Evolutionary conservation across 768 basidiomycete species (phyloP).

Genomic region (Podaxis pistillaris): DNA sequence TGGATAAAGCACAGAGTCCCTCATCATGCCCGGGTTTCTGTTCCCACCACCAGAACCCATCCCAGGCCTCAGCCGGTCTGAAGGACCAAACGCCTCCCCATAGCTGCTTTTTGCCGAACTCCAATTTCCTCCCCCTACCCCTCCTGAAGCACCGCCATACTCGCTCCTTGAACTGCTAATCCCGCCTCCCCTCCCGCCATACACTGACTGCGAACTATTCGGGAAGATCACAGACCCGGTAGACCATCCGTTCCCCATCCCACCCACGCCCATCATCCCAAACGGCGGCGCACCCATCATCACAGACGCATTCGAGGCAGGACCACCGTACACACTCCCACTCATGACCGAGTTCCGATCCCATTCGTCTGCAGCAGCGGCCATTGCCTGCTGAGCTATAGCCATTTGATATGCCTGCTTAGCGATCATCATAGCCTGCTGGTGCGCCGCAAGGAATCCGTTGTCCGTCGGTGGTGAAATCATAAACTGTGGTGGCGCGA

Average conservation of each 20-base stretch:
- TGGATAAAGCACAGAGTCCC: slow-evolving; percentile 43
- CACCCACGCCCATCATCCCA: slow-evolving; percentile 31
- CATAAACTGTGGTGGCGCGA: slow-evolving; percentile 44
- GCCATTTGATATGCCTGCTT: slow-evolving; percentile 91
- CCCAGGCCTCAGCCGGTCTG: slow-evolving; percentile 11
- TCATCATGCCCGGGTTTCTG: slow-evolving; percentile 19
- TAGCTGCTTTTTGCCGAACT: slow-evolving; percentile 65
- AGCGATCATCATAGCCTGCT: slow-evolving; percentile 83
- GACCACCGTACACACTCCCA: slow-evolving; percentile 48
- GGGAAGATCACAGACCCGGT: slow-evolving; percentile 52
- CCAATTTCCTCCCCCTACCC: slow-evolving; percentile 46
- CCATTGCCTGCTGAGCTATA: slow-evolving; percentile 88
- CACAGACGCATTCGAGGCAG: slow-evolving; percentile 17
- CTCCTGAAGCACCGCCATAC: slow-evolving; percentile 49
- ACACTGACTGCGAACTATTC: slow-evolving; percentile 50
- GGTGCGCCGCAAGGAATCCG: slow-evolving; percentile 68
- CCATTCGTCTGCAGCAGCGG: slow-evolving; percentile 88
- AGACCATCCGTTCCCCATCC: slow-evolving; percentile 43
- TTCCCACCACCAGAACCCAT: neutral
- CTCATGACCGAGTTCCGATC: slow-evolving; percentile 70
- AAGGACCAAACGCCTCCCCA: slow-evolving; percentile 60
- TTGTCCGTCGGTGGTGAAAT: slow-evolving; percentile 50
- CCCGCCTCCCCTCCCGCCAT: slow-evolving; percentile 43
- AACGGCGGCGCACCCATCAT: slow-evolving; percentile 25
- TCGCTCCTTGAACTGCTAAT: slow-evolving; percentile 57